phyloP scores from a whole-genome alignment of 2,329 filamentous ascomycete species.

The Aspergillus felis region DNA sequence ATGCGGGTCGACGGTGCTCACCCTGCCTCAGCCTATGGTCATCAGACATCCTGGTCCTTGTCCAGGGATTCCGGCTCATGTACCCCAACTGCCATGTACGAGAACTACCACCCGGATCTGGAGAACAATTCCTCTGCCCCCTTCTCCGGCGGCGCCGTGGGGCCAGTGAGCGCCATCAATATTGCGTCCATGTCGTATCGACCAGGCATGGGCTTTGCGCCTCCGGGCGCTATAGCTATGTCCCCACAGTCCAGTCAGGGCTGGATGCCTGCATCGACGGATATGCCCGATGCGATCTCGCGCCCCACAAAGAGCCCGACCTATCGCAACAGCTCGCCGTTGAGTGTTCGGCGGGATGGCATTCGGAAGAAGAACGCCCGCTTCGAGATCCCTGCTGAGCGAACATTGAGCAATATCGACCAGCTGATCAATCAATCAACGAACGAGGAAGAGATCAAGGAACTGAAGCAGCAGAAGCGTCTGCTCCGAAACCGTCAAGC shows the following conservation, averaged over 20 bases:
- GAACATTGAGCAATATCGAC: conserved; percentile 93
- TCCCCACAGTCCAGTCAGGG: conserved; percentile 62
- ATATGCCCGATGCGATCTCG: conserved; percentile 47
- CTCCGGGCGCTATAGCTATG: conserved; percentile 49
- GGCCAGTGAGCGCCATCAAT: conserved; percentile 36
- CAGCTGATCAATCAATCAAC: conserved; percentile 77
- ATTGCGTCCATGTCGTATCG: conserved; percentile 42
- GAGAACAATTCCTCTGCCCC: conserved; percentile 43
- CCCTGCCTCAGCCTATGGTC: conserved; percentile 40
- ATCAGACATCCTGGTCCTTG: conserved; percentile 59
- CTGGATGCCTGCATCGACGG: conserved; percentile 47
- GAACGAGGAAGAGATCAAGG: conserved; percentile 89
- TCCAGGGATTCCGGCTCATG: conserved; percentile 64
- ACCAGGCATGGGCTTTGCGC: conserved; percentile 49
- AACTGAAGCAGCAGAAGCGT: conserved; percentile 97
- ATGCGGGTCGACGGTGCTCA: conserved; percentile 55
- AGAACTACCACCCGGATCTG: conserved; percentile 55
- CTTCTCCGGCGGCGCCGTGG: conserved; percentile 41
- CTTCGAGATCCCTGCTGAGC: conserved; percentile 92
- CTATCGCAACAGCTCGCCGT: conserved; percentile 67
- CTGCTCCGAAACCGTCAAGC: conserved; percentile 92
- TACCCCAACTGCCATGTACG: conserved; percentile 70
- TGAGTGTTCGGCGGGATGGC: conserved; percentile 71
- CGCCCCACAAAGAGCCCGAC: conserved; percentile 62
- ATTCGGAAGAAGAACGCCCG: conserved; percentile 99